Evolutionary conservation across 139 green algal species (phyloP).

Genomic region (Coccomyxa sp.): DNA sequence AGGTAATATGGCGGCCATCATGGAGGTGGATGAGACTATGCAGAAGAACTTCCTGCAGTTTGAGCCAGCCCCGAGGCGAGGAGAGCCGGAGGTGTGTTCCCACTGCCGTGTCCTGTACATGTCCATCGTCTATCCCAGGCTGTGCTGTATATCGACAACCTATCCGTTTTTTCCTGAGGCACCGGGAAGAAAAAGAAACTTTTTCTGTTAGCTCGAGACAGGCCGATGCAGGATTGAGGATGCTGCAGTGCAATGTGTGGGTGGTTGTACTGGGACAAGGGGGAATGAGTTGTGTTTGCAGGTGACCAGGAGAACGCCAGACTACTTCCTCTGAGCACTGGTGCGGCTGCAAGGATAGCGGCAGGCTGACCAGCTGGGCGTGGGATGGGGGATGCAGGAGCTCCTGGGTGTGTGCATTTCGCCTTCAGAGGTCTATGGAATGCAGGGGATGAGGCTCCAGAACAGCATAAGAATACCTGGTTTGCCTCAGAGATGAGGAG

Average conservation of each 20-base stretch:
- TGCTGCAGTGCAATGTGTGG: not conserved
- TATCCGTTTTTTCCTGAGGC: not conserved
- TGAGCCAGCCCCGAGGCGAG: conserved; percentile 88
- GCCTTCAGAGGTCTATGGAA: too few species aligned
- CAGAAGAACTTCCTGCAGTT: conserved; percentile 88
- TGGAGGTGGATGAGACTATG: conserved; percentile 96
- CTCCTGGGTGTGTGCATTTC: not conserved
- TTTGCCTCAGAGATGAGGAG: too few species aligned
- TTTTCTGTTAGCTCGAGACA: too few species aligned
- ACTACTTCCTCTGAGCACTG: conserved; percentile 85
- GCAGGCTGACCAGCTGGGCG: not conserved
- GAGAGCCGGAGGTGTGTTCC: conserved; percentile 76
- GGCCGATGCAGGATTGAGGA: too few species aligned
- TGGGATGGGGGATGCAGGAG: not conserved
- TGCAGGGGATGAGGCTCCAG: too few species aligned
- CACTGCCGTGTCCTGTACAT: not conserved
- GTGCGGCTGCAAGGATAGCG: not conserved
- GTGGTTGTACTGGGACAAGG: not conserved
- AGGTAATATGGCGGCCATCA: conserved; percentile 96
- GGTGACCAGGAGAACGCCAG: conserved; percentile 76
- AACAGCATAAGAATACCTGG: too few species aligned
- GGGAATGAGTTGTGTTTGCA: conserved; percentile 10
- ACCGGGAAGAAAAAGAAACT: too few species aligned
- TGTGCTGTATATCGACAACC: not conserved
- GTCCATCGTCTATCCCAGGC: not conserved